Evolutionary conservation across 2,329 filamentous ascomycete species (phyloP).

Genomic region (Scytalidium sp.): DNA sequence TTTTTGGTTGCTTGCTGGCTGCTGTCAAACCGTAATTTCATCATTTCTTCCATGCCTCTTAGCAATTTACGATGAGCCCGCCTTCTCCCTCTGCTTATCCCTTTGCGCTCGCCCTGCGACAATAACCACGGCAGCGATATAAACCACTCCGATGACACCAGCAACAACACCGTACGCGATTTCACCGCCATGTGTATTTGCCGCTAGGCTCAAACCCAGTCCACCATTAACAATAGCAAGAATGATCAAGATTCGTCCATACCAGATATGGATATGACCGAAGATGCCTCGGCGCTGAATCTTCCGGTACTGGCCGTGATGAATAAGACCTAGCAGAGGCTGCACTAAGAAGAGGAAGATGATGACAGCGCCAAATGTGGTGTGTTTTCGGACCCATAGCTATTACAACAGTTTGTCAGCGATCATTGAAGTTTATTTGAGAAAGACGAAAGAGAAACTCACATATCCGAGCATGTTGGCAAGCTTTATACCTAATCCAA

Average conservation of each 20-base stretch:
- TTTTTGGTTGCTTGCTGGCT: too few relatives aligned
- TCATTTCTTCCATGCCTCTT: too few relatives aligned
- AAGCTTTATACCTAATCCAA: slow-evolving; percentile 51
- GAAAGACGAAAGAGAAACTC: slow-evolving; percentile 24
- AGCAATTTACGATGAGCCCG: background rate
- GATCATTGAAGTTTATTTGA: background rate
- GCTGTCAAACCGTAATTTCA: too few relatives aligned
- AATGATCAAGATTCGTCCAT: slow-evolving; percentile 51
- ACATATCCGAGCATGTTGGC: slow-evolving; percentile 39
- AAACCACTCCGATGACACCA: slow-evolving; percentile 41
- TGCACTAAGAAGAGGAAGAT: slow-evolving; percentile 50
- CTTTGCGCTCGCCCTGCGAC: background rate
- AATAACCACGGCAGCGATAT: slow-evolving; percentile 28
- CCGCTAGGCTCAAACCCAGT: slow-evolving; percentile 49
- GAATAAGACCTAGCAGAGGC: slow-evolving; percentile 51
- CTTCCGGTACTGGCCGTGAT: slow-evolving; percentile 50
- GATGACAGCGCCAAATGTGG: slow-evolving; percentile 51
- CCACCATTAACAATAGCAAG: slow-evolving; percentile 61
- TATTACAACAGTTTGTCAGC: too few relatives aligned
- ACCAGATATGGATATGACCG: slow-evolving; percentile 58
- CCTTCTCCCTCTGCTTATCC: background rate
- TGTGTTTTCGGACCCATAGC: slow-evolving; percentile 51
- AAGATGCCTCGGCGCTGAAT: slow-evolving; percentile 45
- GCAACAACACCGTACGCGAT: slow-evolving; percentile 53
- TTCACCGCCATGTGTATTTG: slow-evolving; percentile 33